Base-by-base conservation (phyloP, 2,329 filamentous ascomycete species). In the Aspergillus sp. region DNA sequence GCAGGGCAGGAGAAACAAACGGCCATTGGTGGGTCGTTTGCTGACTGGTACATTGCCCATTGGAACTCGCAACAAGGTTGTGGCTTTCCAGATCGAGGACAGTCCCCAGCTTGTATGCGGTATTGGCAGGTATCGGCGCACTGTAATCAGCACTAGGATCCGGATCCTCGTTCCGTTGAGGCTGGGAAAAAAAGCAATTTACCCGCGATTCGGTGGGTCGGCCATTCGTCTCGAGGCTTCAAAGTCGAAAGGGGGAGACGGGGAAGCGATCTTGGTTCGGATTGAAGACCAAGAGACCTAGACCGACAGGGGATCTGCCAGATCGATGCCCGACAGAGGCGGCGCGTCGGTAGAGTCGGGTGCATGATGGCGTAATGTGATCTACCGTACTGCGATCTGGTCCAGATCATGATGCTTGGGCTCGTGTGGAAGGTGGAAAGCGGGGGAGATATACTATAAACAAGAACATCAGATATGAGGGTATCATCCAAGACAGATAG, bases 101-200 rank as follows among this genome's bases (percentile, higher is more conserved):
- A 47, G 31, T 57, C 38, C 22, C 22, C 28, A 57, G 49, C 30
- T 28, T 45, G 45, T 23, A 8, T 57, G 54, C 13, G 45, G 54
- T 19, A n/a, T 54, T 43, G 28, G 31, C 31, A 34, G 17, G 22
- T 45, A 31, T 34, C 23, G 54, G 57, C 57, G 48, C 17, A 28
- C 41, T 57, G 49, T 49, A 60, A 57, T 53, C 30, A 54, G 48
- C 54, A 54, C 41, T 25, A 54, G 59, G 22, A 53, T 61, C 23
- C 49, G 54, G 54, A 57, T 58, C 45, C 23, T 48, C 54, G 31
- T 53, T 30, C 38, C 38, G 45, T 58, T 15, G 50, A 53, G 31
- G 41, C 49, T 38, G 11, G 22, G 19, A 38, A 38, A 45, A 57
- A 53, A 54, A 55, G 50, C 43, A 57, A 58, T 41, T 34, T 31